These are phyloP conservation scores for Nemania sp. DNA, from an alignment of 2,329 filamentous ascomycete genomes.

Conservation along the genomic window DNA sequence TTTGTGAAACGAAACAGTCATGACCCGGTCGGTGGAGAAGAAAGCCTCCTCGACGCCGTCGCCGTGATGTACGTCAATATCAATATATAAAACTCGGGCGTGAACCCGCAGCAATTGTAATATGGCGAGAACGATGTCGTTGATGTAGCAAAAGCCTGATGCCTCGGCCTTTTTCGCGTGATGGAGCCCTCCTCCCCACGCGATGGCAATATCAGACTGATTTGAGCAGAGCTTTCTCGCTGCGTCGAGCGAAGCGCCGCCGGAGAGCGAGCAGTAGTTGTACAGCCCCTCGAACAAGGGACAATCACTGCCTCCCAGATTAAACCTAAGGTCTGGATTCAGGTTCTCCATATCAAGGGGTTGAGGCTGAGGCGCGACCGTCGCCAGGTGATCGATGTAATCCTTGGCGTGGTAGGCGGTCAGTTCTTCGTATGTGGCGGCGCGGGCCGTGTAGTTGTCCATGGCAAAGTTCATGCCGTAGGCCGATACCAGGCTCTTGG, in stretches of 20 bases:
- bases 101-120: slow-evolving; percentile 82
- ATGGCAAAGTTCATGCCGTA: slow-evolving; percentile 97
- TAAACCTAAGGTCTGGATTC: slow-evolving; percentile 73
- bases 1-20: slow-evolving; percentile 95
- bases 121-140: slow-evolving; percentile 95
- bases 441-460: slow-evolving; percentile 86
- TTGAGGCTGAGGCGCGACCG: slow-evolving; percentile 66
- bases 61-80: slow-evolving; percentile 93
- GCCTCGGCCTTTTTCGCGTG: slow-evolving; percentile 95
- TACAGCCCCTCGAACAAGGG: slow-evolving; percentile 95
- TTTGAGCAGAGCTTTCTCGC: slow-evolving; percentile 84
- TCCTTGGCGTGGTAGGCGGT: slow-evolving; percentile 84
- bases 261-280: slow-evolving; percentile 92
- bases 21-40: slow-evolving; percentile 88
- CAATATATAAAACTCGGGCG: slow-evolving; percentile 95
- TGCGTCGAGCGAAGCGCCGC: slow-evolving; percentile 87
- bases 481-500: slow-evolving; percentile 90
- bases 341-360: slow-evolving; percentile 68
- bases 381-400: slow-evolving; percentile 87
- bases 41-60: slow-evolving; percentile 94
- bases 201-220: slow-evolving; percentile 93
- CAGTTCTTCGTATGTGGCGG: slow-evolving; percentile 86
- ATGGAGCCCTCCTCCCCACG: slow-evolving; percentile 95
- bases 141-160: slow-evolving; percentile 97
- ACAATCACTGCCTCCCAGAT: slow-evolving; percentile 89